Base-by-base conservation (phyloP, 1,284 basidiomycete species). In the Xanthoconium separans region DNA sequence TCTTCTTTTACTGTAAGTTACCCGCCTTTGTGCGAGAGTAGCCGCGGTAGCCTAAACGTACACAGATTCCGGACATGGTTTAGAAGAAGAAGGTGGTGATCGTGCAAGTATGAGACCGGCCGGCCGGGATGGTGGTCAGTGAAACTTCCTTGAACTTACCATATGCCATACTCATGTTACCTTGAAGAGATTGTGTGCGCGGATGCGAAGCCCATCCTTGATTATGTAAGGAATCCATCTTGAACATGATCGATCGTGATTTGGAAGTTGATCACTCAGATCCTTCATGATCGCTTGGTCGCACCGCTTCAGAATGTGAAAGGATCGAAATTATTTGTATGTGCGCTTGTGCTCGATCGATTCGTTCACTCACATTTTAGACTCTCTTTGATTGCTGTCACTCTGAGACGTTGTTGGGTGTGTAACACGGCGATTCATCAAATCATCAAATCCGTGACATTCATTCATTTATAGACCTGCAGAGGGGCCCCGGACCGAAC, bases 1-100 rank as follows among this genome's bases (percentile, higher is more conserved):
- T 75, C 29, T 66, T 73, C 29, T 74, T 77, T 51, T 73, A 71
- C 47, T 77, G 76, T 71, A 51, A 18, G 72, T 52, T 10, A 0
- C 31, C 9, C 20, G n/a, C 3, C 8, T 30, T 40, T 12, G 11
- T 13, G 12, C 7, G 4, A 24, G 15, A 41, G 33, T 29, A 12
- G 16, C n/a, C n/a, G 41, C 36, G 8, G 20, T 50, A 27, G 27
- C 27, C 27, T 15, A 40, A 36, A 41, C 12, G 4, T 8, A 24
- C 4, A 34, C 30, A 64, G 73, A 57, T 47, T 70, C 72, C 1
- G 75, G 74, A 0, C 73, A 76, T 24, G 66, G 66, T 0, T 46
- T 65, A 6, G 70, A 70, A n/a, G 57, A 60, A 30, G 50, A 57
- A 3, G 61, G 62, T 46, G 40, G 48, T 13, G 58, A 64, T 16